phyloP scores from a whole-genome alignment of 495 filamentous ascomycete genomes.

The Hyaloscypha variabilis region DNA sequence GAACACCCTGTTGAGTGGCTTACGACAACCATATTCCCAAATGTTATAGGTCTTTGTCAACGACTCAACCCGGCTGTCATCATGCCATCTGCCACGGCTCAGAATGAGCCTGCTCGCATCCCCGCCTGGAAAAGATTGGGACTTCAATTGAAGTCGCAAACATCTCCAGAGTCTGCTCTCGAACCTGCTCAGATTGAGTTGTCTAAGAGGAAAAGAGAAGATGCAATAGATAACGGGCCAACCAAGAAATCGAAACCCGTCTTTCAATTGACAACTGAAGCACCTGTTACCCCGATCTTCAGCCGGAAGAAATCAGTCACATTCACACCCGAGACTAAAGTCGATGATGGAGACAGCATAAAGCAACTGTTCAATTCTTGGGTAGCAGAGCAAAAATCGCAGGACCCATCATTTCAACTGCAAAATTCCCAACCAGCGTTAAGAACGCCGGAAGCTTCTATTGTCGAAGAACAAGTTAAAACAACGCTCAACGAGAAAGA shows the following conservation, averaged over 20 bases:
- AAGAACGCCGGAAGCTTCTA: slow-evolving; percentile 20
- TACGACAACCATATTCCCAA: slow-evolving; percentile 10
- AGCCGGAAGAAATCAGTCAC: slow-evolving; percentile 70
- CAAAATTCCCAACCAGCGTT: slow-evolving; percentile 22
- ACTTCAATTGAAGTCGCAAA: slow-evolving; percentile 67
- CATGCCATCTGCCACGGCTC: slow-evolving; percentile 27
- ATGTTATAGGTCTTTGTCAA: slow-evolving; percentile 11
- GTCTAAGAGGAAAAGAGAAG: slow-evolving; percentile 27
- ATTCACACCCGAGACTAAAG: slow-evolving; percentile 73
- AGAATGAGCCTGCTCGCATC: slow-evolving; percentile 45
- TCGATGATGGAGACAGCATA: slow-evolving; percentile 54
- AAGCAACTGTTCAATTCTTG: slow-evolving; percentile 48
- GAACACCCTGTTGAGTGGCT: slow-evolving; percentile 15
- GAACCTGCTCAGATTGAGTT: not conserved
- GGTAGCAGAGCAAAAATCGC: slow-evolving; percentile 39
- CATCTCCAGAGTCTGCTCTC: slow-evolving; percentile 31
- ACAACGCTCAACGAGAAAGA: slow-evolving; percentile 28
- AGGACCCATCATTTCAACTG: slow-evolving; percentile 29
- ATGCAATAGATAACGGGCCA: slow-evolving; percentile 6
- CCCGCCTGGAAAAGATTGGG: slow-evolving; percentile 80
- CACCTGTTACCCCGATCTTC: slow-evolving; percentile 29
- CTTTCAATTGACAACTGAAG: not conserved
- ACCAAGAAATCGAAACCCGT: slow-evolving; percentile 33
- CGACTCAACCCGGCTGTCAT: not conserved
- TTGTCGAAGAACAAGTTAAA: slow-evolving; percentile 27